Percentiles rank a stretch among this genome's conserved stretches.
phyloP scores from a whole-genome alignment of 176 grass and related monocot species.

The Eragrostis curvula region DNA sequence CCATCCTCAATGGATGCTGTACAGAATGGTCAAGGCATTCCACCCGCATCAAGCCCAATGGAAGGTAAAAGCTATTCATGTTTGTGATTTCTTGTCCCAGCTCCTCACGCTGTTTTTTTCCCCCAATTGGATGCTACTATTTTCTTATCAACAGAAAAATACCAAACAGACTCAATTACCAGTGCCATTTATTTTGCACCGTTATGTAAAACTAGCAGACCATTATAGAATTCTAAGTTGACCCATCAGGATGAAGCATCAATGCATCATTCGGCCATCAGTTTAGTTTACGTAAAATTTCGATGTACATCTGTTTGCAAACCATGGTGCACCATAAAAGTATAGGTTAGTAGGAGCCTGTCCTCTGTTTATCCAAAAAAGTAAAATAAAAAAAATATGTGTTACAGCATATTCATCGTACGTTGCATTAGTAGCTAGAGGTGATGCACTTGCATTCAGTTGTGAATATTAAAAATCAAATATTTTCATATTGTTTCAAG shows the following conservation, averaged over 20 bases:
- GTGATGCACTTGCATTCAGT: neutral
- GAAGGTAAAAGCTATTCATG: slow-evolving; percentile 53
- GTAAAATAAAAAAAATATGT: neutral
- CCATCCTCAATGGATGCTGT: slow-evolving; percentile 80
- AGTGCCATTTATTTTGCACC: slow-evolving; percentile 27
- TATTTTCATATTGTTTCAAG: slow-evolving; percentile 4
- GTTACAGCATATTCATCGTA: slow-evolving; percentile 14
- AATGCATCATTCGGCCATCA: slow-evolving; percentile 5
- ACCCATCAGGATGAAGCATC: neutral
- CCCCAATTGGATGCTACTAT: no score
- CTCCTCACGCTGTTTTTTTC: no score
- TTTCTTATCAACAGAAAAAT: neutral
- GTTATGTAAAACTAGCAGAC: slow-evolving; percentile 13
- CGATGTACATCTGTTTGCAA: neutral
- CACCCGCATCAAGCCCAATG: slow-evolving; percentile 67
- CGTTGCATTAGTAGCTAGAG: neutral
- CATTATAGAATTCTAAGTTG: neutral
- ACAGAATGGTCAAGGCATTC: slow-evolving; percentile 76
- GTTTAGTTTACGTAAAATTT: slow-evolving; percentile 7
- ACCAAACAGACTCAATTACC: slow-evolving; percentile 5
- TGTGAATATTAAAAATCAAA: slow-evolving; percentile 17
- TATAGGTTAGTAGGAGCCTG: neutral
- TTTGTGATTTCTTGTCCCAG: slow-evolving; percentile 16
- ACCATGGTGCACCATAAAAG: neutral
- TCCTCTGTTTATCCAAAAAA: neutral